A percentile compares a stretch with the other conserved stretches of the same genome.
Conservation (phyloP, 192 early-diverging fungal species). For the Powellomyces hirtus region DNA sequence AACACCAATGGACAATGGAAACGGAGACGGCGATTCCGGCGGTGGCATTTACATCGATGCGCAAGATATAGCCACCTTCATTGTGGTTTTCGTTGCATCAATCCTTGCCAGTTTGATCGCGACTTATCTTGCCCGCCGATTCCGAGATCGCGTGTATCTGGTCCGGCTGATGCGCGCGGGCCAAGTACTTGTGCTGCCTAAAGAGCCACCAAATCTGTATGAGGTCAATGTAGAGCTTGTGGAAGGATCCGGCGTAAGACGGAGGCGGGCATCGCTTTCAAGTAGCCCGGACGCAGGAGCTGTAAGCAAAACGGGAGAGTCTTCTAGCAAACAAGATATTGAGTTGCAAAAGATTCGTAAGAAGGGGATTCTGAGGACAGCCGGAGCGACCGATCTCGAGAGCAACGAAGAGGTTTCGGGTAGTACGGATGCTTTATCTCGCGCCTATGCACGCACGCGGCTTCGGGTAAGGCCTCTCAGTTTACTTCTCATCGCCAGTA, state of each 20-base stretch:
- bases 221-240: conserved; percentile 7
- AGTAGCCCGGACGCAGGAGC: no score
- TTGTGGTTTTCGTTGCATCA: conserved; percentile 18
- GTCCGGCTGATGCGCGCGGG: conserved; percentile 16
- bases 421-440: no score
- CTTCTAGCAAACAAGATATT: background rate
- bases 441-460: no score
- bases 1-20: background rate
- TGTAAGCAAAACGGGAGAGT: no score
- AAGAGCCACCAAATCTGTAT: conserved; percentile 21
- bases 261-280: no score
- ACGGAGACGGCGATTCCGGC: background rate
- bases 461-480: no score
- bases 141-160: conserved; percentile 16
- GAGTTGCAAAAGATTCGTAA: background rate
- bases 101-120: conserved; percentile 2
- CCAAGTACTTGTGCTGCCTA: conserved; percentile 5
- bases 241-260: background rate
- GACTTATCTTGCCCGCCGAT: conserved; percentile 6
- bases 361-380: background rate
- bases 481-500: background rate
- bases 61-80: conserved; percentile 21
- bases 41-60: background rate
- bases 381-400: background rate
- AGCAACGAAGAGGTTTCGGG: no score